phyloP scores from a whole-genome alignment of 768 basidiomycete species.

The Suillus decipiens region DNA sequence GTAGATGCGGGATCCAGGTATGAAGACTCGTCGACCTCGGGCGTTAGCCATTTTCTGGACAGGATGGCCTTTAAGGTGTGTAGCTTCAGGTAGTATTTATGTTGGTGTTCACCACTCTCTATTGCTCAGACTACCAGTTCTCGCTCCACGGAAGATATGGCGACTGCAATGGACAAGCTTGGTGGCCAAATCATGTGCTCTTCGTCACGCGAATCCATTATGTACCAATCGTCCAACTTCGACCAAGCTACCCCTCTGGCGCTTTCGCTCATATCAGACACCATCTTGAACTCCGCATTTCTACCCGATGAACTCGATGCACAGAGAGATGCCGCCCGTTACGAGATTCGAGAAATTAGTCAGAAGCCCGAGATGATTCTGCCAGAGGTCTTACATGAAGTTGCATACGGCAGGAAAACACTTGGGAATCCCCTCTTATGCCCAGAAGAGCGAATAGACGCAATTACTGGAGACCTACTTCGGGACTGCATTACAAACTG shows the following conservation, averaged over 20 bases:
- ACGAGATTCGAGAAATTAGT: conserved; percentile 86
- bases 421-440: conserved; percentile 93
- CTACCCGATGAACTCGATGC: conserved; percentile 75
- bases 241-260: conserved; percentile 80
- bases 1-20: conserved; percentile 93
- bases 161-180: conserved; percentile 73
- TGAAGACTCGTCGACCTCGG: conserved; percentile 71
- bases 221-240: conserved; percentile 98
- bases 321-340: conserved; percentile 85
- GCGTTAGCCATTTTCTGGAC: conserved; percentile 91
- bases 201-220: conserved; percentile 89
- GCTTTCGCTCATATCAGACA: conserved; percentile 88
- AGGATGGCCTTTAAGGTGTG: conserved; percentile 95
- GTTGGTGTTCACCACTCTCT: conserved; percentile 6
- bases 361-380: conserved; percentile 92
- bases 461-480: conserved; percentile 63
- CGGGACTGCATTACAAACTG: conserved; percentile 69
- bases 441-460: conserved; percentile 76
- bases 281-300: conserved; percentile 79
- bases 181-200: conserved; percentile 93
- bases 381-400: conserved; percentile 84
- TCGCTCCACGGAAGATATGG: conserved; percentile 77
- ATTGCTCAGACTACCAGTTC: conserved; percentile 65
- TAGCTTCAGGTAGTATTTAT: conserved; percentile 11
- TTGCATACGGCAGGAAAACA: conserved; percentile 76